Conservation (phyloP, 257 asterid species). For the Solanum sparsipilum region DNA sequence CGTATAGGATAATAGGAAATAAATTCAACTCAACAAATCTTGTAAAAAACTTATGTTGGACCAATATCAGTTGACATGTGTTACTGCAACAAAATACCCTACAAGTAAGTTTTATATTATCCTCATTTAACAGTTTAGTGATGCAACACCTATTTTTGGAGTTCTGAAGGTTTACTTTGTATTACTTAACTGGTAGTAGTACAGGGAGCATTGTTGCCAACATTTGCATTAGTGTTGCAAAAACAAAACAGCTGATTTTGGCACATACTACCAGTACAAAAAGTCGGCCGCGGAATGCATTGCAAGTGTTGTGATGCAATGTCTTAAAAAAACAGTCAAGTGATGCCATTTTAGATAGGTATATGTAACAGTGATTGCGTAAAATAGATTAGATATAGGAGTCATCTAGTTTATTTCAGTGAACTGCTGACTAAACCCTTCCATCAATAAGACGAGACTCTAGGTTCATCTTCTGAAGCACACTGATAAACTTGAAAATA, state of each 20-base stretch:
- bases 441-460: background rate
- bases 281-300: background rate
- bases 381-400: background rate
- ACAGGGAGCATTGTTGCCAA: background rate
- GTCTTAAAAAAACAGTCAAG: background rate
- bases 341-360: background rate
- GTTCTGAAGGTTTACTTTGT: background rate
- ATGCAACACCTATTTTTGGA: background rate
- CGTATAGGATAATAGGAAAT: background rate
- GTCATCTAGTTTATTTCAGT: background rate
- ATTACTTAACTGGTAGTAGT: background rate
- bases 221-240: background rate
- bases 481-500: background rate
- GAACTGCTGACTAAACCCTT: background rate
- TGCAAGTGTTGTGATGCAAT: background rate
- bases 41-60: background rate
- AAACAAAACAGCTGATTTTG: background rate
- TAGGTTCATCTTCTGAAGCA: background rate
- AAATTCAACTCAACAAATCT: background rate
- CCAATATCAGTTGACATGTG: background rate
- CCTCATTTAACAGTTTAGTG: background rate
- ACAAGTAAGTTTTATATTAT: background rate
- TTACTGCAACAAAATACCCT: background rate
- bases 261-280: background rate
- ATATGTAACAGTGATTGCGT: background rate